phyloP scores from a whole-genome alignment of 352 stramenopile species.

The Globisporangium lucens region DNA sequence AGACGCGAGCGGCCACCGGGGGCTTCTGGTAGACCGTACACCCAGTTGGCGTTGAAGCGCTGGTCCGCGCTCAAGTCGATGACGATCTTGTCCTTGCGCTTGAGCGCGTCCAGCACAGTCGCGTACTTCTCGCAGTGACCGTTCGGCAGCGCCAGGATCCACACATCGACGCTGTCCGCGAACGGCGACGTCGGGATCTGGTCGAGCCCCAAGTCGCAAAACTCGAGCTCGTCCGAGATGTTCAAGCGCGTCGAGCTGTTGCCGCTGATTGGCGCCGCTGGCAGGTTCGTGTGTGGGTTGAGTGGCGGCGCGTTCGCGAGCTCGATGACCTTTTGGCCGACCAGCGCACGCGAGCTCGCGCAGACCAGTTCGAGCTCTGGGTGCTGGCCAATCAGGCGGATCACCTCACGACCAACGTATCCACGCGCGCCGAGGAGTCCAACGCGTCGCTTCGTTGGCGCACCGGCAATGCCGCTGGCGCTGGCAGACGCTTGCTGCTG shows the following conservation, averaged over 20 bases:
- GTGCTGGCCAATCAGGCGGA: slow-evolving; percentile 77
- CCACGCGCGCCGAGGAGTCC: slow-evolving; percentile 81
- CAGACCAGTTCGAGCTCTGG: slow-evolving; percentile 79
- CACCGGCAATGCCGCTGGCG: slow-evolving; percentile 11
- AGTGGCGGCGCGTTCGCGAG: slow-evolving; percentile 69
- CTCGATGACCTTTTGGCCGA: slow-evolving; percentile 74
- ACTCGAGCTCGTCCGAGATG: slow-evolving; percentile 74
- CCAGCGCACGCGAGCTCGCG: slow-evolving; percentile 78
- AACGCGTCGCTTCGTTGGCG: slow-evolving; percentile 68
- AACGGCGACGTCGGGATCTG: slow-evolving; percentile 64
- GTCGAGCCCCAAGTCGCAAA: slow-evolving; percentile 79
- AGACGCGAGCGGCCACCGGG: slow-evolving; percentile 57
- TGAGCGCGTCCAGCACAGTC: slow-evolving; percentile 60
- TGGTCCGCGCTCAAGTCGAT: slow-evolving; percentile 89
- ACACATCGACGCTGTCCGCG: slow-evolving; percentile 82
- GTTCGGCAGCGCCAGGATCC: slow-evolving; percentile 86
- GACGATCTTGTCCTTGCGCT: slow-evolving; percentile 69
- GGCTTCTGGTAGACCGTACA: slow-evolving; percentile 84
- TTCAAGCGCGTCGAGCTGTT: slow-evolving; percentile 34
- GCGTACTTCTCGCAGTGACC: slow-evolving; percentile 84
- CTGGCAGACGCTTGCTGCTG: slow-evolving; percentile 18
- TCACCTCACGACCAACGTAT: slow-evolving; percentile 86
- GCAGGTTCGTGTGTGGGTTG: slow-evolving; percentile 79
- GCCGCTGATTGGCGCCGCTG: slow-evolving; percentile 39
- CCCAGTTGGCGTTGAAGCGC: slow-evolving; percentile 84